Conservation (phyloP, 2,329 filamentous ascomycete genomes). For the Cladorrhinum sp. region DNA sequence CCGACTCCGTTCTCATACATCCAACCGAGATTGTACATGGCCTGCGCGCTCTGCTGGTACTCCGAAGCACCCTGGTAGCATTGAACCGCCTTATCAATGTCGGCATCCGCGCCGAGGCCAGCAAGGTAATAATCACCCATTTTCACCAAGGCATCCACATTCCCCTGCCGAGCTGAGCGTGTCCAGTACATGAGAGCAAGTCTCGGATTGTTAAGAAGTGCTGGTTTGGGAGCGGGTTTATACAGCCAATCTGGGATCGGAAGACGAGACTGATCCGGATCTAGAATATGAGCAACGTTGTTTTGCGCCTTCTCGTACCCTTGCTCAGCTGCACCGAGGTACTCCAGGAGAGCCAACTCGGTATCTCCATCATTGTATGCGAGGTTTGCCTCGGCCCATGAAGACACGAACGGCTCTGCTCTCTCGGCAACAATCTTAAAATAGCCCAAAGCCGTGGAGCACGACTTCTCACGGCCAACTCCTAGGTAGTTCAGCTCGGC, state of each 20-base stretch:
- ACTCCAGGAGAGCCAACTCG: slow-evolving; percentile 75
- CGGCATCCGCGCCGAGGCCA: slow-evolving; percentile 69
- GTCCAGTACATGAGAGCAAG: slow-evolving; percentile 92
- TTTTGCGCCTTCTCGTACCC: slow-evolving; percentile 87
- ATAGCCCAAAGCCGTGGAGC: slow-evolving; percentile 71
- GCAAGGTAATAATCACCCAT: slow-evolving; percentile 97
- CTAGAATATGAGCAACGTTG: slow-evolving; percentile 84
- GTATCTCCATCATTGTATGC: slow-evolving; percentile 77
- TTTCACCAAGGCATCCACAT: slow-evolving; percentile 92
- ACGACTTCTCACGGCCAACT: slow-evolving; percentile 75
- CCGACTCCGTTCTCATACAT: slow-evolving; percentile 98
- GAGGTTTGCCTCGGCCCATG: slow-evolving; percentile 77
- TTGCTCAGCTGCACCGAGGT: slow-evolving; percentile 87
- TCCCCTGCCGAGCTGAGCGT: slow-evolving; percentile 85
- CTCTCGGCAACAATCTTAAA: slow-evolving; percentile 78
- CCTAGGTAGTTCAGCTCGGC: slow-evolving; percentile 82
- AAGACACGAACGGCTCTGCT: slow-evolving; percentile 69
- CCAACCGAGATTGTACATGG: slow-evolving; percentile 96
- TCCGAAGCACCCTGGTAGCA: slow-evolving; percentile 94
- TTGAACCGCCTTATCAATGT: slow-evolving; percentile 81
- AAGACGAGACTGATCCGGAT: slow-evolving; percentile 64
- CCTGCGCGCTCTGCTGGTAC: slow-evolving; percentile 87
- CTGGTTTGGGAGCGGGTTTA: slow-evolving; percentile 35
- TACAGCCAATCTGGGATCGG: slow-evolving; percentile 54
- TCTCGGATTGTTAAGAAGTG: slow-evolving; percentile 49